Conservation (phyloP, 2,329 filamentous ascomycete species). For the Trichoderma oligosporum region DNA sequence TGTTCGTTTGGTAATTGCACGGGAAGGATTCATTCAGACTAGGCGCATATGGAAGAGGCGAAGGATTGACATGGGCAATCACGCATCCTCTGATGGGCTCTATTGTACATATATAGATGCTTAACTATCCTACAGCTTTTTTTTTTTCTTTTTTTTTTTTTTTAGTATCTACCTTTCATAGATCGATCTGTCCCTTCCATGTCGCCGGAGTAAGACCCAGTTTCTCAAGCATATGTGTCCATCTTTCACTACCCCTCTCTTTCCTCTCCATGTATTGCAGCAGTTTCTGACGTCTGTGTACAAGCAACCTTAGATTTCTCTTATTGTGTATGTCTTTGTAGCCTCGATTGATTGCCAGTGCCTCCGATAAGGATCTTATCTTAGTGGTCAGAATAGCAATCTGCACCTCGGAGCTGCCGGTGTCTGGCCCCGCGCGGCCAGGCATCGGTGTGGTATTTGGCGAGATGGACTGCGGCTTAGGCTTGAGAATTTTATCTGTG, state of each 20-base stretch:
- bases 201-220: conserved; percentile 83
- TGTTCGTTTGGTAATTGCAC: conserved; percentile 37
- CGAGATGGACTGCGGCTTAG: conserved; percentile 51
- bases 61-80: conserved; percentile 22
- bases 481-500: conserved; percentile 68
- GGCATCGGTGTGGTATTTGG: conserved; percentile 41
- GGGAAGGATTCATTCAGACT: conserved; percentile 30
- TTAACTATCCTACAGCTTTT: conserved; percentile 39
- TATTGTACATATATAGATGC: conserved; percentile 49
- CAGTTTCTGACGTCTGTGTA: conserved; percentile 86
- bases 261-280: conserved; percentile 81
- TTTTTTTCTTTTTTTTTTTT: background rate
- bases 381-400: conserved; percentile 92
- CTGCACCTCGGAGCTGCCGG: conserved; percentile 95
- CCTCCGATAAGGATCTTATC: conserved; percentile 75
- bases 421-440: conserved; percentile 78
- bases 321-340: conserved; percentile 93
- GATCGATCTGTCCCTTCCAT: conserved; percentile 80
- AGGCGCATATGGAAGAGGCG: conserved; percentile 32
- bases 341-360: conserved; percentile 62
- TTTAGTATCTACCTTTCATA: conserved; percentile 27
- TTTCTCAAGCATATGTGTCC: conserved; percentile 78
- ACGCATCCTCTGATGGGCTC: conserved; percentile 31
- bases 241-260: conserved; percentile 86
- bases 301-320: conserved; percentile 77